Conservation (phyloP, 1,284 basidiomycete genomes). For the Ceratobasidium sp. region DNA sequence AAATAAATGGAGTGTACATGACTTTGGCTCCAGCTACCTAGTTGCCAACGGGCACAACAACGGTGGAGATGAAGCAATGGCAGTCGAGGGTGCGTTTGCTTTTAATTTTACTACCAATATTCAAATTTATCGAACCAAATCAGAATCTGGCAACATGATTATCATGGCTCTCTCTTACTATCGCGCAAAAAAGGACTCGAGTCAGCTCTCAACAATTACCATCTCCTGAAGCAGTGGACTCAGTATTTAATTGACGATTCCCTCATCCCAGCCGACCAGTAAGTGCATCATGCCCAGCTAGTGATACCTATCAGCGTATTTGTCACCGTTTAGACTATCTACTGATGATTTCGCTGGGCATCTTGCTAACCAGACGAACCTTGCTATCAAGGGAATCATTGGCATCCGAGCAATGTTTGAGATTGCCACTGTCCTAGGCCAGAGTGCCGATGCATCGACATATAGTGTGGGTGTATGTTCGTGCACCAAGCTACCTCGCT, state of each 20-base stretch:
- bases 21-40: constrained; percentile 62
- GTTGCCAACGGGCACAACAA: constrained; percentile 61
- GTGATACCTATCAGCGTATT: not conserved
- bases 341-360: constrained; percentile 76
- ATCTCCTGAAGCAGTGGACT: constrained; percentile 73
- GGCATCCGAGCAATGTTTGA: constrained; percentile 65
- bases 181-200: constrained; percentile 64
- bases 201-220: constrained; percentile 59
- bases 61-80: constrained; percentile 66
- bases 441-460: constrained; percentile 52
- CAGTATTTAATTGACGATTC: constrained; percentile 71
- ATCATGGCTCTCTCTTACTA: constrained; percentile 76
- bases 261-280: constrained; percentile 54
- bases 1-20: constrained; percentile 68
- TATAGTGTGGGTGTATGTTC: no score
- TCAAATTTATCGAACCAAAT: constrained; percentile 39
- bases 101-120: no score
- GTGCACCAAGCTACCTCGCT: not conserved
- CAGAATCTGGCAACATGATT: constrained; percentile 74
- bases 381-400: constrained; percentile 66
- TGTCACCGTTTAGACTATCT: constrained; percentile 57
- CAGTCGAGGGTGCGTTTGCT: constrained; percentile 66
- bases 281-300: not conserved
- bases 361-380: constrained; percentile 77
- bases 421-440: constrained; percentile 61